Base-by-base conservation (phyloP, 1,139 yeast species). In the Scheffersomyces segobiensis region DNA sequence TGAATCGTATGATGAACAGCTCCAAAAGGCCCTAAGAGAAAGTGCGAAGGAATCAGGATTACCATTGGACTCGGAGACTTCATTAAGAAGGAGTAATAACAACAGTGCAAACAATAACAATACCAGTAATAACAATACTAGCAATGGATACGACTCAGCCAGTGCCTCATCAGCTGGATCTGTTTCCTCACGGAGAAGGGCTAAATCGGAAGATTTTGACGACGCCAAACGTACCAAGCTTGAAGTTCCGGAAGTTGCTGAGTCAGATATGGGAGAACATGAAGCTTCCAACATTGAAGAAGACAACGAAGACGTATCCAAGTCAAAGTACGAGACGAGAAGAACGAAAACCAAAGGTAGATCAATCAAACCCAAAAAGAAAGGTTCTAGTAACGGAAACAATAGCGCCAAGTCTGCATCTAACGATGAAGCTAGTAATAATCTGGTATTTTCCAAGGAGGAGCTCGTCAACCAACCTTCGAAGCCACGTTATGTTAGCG, bases 401-500 rank as follows among this genome's bases (percentile, higher is more conserved):
- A 52, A 18, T 46, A 59, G 52, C 46, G 53, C 18, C 61, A 65
- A 50, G 63, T 58, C 53, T 59, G 62, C 51, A 62, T 59, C 47
- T 57, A 62, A 48, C 24, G 56, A 60, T 2, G 49, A 60, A 3
- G 47, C 54, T 10, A 52, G 50, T 20, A 26, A 52, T 10, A 55
- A 50, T 7, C 55, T 62, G 21, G 62, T 63, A 18, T 59, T 71
- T 46, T 67, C 76, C 26, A 78, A 75, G 52, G 83, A 79, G 47
- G 81, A 81, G 66, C 65, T 77, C 63, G 63, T 86, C 21, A 86
- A 82, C 61, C 90, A 87, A 68, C 88, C 93, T 5, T 88, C 93
- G 53, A 89, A 87, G 65, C 97, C 98, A 17, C 83, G 97, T 56
- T 80, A 86, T 57, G 98, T 97, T 7, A 88, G 88, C 59, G 86